Evolutionary conservation across 441 rosid species (phyloP), one percentile per base, ranked within the genome.

Genomic region (Dalechampia spathulata): DNA sequence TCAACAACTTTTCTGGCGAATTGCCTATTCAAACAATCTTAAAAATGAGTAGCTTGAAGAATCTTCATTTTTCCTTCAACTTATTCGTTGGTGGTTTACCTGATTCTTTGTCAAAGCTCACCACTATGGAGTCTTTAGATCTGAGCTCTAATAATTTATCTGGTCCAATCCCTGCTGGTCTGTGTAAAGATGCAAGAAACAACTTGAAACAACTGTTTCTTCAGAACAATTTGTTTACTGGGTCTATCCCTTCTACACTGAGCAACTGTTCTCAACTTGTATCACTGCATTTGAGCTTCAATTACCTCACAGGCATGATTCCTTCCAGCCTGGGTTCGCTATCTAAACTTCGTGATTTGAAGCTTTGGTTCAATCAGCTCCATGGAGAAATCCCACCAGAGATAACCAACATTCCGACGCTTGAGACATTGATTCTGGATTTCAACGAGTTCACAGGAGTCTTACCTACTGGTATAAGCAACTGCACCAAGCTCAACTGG

Each of bases 211-310:
- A 72, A 69, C 78, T 91, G 42, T 81, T 79, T 63, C 82, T 88
- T 46, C 96, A 88, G 55, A 75, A 90, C 76, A 90, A 90, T 71
- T 52, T 66, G 52, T 76, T 93, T 22, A 70, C 74, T 5, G 97
- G 99, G 5, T 60, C 70, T 14, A 77, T 93, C 61, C 99, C 99
- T 49, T 60, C 82, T 46, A 60, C 66, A 40, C 64, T 93, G 38
- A 74, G 80, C 50, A 86, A 79, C 74, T 93, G 99, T 63, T 76
- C 99, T 0, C 75, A 82, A 48, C 80, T 93, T 3, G 80, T 80
- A 49, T 76, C 90, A 41, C 85, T 93, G 25, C 90, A 89, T 63
- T 64, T 93, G 67, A 89, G 99, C 80, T 77, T 93, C 62, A 93
- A 93, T 60, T 71, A 57, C 66, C 85, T 93, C 48, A 71, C 75